phyloP scores from a whole-genome alignment of 2,329 filamentous ascomycete genomes.

The Neocatenulostroma microsporum region DNA sequence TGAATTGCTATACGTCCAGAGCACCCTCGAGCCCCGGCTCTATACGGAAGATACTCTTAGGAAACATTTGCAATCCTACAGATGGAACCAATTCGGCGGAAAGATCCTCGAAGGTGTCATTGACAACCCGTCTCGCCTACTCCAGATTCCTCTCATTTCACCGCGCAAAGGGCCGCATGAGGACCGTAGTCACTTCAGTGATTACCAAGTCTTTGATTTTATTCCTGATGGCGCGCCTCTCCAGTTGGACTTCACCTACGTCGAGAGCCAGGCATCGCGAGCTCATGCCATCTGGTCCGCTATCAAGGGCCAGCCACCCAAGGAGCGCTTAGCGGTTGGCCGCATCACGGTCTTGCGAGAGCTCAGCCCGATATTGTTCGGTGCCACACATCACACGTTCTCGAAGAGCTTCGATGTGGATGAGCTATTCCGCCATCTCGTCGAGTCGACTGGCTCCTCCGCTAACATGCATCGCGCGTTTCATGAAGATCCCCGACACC shows the following conservation, averaged over 20 bases:
- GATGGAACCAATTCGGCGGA: conserved; percentile 36
- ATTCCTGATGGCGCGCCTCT: conserved; percentile 39
- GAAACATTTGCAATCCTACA: conserved; percentile 37
- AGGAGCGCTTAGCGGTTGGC: conserved; percentile 44
- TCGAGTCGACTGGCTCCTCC: conserved; percentile 38
- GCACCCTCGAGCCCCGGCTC: conserved; percentile 31
- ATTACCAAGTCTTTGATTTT: conserved; percentile 53
- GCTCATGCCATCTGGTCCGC: conserved; percentile 25
- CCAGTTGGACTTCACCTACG: conserved; percentile 28
- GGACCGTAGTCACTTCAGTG: conserved; percentile 38
- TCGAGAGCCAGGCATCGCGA: conserved; percentile 29
- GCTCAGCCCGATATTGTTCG: conserved; percentile 53
- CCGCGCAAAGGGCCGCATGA: conserved; percentile 34
- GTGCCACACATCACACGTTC: conserved; percentile 52
- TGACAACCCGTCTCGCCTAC: conserved; percentile 38
- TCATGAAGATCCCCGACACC: conserved; percentile 38
- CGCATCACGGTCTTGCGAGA: conserved; percentile 56
- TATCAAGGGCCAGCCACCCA: conserved; percentile 30
- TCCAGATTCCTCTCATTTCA: conserved; percentile 30
- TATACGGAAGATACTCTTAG: conserved; percentile 40
- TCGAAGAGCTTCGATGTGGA: conserved; percentile 54
- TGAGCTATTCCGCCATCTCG: conserved; percentile 49
- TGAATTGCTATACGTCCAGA: conserved; percentile 34
- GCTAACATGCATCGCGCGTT: conserved; percentile 42
- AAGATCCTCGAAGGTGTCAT: conserved; percentile 38